Percentiles rank a stretch among this genome's conserved stretches.
Conservation (phyloP, 495 filamentous ascomycete species). For the Corynascus novoguineensis region DNA sequence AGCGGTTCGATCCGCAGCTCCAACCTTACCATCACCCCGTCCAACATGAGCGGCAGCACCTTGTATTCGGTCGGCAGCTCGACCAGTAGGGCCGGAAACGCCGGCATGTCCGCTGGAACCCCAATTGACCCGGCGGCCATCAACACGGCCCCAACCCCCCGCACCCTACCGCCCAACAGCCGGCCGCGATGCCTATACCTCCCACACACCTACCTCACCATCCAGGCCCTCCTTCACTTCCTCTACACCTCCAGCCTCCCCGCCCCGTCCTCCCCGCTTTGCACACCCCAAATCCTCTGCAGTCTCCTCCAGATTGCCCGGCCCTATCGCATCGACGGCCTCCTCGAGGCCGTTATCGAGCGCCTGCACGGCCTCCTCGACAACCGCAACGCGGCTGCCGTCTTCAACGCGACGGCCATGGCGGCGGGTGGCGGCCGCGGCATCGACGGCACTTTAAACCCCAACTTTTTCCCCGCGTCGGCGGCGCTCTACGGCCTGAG, state of each 20-base stretch:
- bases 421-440: conserved; percentile 87
- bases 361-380: conserved; percentile 87
- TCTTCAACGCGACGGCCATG: conserved; percentile 98
- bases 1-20: conserved; percentile 60
- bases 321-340: conserved; percentile 86
- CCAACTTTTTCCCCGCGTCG: conserved; percentile 40
- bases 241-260: conserved; percentile 89
- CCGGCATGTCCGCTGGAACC: conserved; percentile 31
- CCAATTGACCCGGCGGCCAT: conserved; percentile 36
- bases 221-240: conserved; percentile 83
- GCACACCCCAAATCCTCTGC: conserved; percentile 92
- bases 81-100: conserved; percentile 28
- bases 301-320: conserved; percentile 89
- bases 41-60: conserved; percentile 52
- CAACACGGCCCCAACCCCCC: conserved; percentile 44
- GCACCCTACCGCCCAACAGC: conserved; percentile 58
- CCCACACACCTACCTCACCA: conserved; percentile 81
- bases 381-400: conserved; percentile 86
- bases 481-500: conserved; percentile 23
- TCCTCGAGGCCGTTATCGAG: conserved; percentile 86
- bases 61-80: conserved; percentile 46
- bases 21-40: conserved; percentile 78
- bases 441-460: conserved; percentile 48
- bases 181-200: conserved; percentile 85
- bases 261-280: conserved; percentile 65